Base-by-base conservation (phyloP, 2,329 filamentous ascomycete species). In the Neopestalotiopsis sp. region DNA sequence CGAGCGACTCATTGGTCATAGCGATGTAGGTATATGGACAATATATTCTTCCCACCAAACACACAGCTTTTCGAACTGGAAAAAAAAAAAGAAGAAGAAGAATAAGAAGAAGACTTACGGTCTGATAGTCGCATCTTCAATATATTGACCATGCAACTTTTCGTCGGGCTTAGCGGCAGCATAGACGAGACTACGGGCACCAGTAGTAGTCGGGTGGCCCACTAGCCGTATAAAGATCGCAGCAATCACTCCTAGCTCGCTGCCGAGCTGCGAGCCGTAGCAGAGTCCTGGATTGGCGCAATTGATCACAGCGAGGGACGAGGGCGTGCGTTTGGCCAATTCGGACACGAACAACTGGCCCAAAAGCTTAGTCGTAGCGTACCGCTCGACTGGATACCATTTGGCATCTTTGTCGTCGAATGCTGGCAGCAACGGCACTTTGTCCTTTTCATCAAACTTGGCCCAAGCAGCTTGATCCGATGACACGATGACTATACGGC, bases 401-500 rank as follows among this genome's bases (percentile, higher is more conserved):
- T 24, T 34, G n/a, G 70, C 60, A 7, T 66, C 40, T 9, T 40
- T 69, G 56, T 71, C 67, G 10, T 73, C 60, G 6, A 71, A 70
- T 4, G n/a, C 40, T 6, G 68, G 38, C 7, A 75, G 52, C 24
- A 73, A 20, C 17, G 72, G 69, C 2, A 70, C 72, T 20, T 67
- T 65, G 32, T 77, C 66, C 4, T 71, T 65, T 2, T 71, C 66
- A 69, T 67, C 72, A 24, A 69, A 70, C 5, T 70, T 70, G 32
- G 70, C 68, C 14, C 52, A 49, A 4, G 69, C 67, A 30, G 68
- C 66, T n/a, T 71, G 68, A 38, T 75, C 78, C 4, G 78, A 79
- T 7, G 67, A 69, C 2, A 79, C 75, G 28, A 79, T 67, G 14
- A 71, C 74, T 12, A 80, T 74, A 72, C 40, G 65, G 14, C 38